Conservation (phyloP, 129 eudicot genomes). For the Deinandra increscens region DNA sequence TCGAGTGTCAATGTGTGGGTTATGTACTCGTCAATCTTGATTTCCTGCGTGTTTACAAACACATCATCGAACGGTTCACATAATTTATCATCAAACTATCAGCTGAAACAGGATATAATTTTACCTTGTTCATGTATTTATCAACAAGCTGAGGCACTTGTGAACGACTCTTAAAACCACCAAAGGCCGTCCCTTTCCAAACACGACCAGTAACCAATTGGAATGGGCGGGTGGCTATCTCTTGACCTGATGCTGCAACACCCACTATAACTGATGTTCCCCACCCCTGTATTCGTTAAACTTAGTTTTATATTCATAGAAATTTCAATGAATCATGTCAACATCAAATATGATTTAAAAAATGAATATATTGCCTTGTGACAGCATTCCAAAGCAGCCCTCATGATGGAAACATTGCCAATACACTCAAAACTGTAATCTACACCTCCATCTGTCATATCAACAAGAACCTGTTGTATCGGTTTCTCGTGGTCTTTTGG, state of each 20-base stretch:
- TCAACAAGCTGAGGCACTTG: conserved; percentile 98
- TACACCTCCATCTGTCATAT: conserved; percentile 96
- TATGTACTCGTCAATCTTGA: conserved; percentile 90
- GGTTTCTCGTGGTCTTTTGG: conserved; percentile 96
- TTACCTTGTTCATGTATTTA: conserved; percentile 84
- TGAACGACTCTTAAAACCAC: conserved; percentile 95
- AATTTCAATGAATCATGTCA: neutral
- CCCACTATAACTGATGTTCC: conserved; percentile 99
- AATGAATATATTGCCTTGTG: conserved; percentile 62
- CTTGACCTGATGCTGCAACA: conserved; percentile 99
- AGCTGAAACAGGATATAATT: neutral
- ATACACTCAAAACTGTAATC: conserved; percentile 99
- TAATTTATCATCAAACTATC: neutral
- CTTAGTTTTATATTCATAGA: neutral
- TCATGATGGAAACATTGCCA: conserved; percentile 90
- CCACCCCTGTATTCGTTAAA: conserved; percentile 70
- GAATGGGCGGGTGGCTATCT: conserved; percentile 91
- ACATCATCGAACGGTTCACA: neutral
- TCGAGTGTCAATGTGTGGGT: conserved; percentile 67
- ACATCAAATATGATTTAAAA: neutral
- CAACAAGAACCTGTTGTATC: conserved; percentile 92
- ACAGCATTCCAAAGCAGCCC: conserved; percentile 99
- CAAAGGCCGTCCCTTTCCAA: conserved; percentile 98
- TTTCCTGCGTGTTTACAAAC: conserved; percentile 53
- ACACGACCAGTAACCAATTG: conserved; percentile 98